Base-by-base conservation (phyloP, 208 protist species). In the Trypanosoma platydactyli region DNA sequence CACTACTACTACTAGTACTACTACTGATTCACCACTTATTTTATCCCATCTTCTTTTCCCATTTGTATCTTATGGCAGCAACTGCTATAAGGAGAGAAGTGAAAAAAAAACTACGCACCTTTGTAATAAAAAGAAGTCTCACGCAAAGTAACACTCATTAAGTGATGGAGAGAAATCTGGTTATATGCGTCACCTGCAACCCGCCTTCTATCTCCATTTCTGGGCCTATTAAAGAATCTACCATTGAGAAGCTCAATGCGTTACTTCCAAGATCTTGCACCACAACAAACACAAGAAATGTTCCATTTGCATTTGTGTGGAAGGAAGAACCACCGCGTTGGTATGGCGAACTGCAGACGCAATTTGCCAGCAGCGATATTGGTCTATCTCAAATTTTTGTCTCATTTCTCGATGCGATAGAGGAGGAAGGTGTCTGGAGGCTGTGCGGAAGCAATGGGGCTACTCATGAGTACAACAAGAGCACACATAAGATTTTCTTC, bases 131-230 rank as follows among this genome's bases (percentile, higher is more conserved):
- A n/a, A n/a, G n/a, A n/a, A n/a, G n/a, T n/a, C 13, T 22, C 15
- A 15, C 27, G 35, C 5, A 61, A 54, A 4, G 30, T 4, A 59
- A 45, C 12, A 41, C 35, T 7, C 46, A 25, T 12, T 38, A 49
- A 44, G 44, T 13, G 40, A 71, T 71, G 64, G 88, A 88, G n/a
- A 89, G 89, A 75, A 94, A 91, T 57, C 73, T 97, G 12, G 90
- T 97, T 29, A 87, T 95, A 27, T 94, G 93, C 73, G 68, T 97
- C 49, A 97, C 89, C 49, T 90, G 88, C 76, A 97, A 97, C 76
- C 91, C 91, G 12, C 91, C 91, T n/a, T 66, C 81, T 18, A 83
- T 97, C 50, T 84, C 83, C 50, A 86, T 97, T 66, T 81, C 92
- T 59, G 91, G 91, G 18, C 89, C 88, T 45, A 71, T 97, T 54